These are phyloP conservation scores for Diaporthe sp. DNA, from an alignment of 2,329 filamentous ascomycete species.

Conservation along the genomic window DNA sequence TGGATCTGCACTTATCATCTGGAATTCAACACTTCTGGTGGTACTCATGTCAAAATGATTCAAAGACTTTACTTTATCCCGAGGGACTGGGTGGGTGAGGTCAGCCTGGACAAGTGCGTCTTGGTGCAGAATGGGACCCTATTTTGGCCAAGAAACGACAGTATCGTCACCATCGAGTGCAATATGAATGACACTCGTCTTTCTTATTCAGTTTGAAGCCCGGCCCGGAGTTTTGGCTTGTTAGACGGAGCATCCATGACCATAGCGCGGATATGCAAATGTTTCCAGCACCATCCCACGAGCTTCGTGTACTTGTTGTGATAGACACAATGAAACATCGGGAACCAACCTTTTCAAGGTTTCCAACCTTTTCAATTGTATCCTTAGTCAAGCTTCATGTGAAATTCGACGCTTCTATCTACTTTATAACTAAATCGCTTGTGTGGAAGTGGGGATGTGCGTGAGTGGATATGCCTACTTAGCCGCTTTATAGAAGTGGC, in stretches of 20 bases:
- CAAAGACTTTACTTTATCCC: not conserved
- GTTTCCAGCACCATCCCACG: not conserved
- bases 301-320: too few species aligned
- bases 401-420: too few species aligned
- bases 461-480: too few species aligned
- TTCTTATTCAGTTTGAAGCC: not conserved
- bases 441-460: too few species aligned
- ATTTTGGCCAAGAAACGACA: not conserved
- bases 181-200: not conserved
- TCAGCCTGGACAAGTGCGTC: not conserved
- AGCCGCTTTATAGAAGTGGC: too few species aligned
- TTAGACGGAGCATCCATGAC: not conserved
- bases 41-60: not conserved
- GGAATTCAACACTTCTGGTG: not conserved
- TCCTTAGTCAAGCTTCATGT: too few species aligned
- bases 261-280: not conserved
- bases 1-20: not conserved
- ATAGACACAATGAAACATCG: too few species aligned
- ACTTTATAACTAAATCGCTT: too few species aligned
- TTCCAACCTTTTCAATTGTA: too few species aligned
- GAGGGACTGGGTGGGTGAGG: not conserved
- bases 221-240: not conserved
- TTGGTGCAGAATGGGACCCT: not conserved
- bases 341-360: too few species aligned
- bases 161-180: not conserved